These are phyloP conservation scores for Suillus variegatus DNA, from an alignment of 768 basidiomycete genomes.

Conservation along the genomic window DNA sequence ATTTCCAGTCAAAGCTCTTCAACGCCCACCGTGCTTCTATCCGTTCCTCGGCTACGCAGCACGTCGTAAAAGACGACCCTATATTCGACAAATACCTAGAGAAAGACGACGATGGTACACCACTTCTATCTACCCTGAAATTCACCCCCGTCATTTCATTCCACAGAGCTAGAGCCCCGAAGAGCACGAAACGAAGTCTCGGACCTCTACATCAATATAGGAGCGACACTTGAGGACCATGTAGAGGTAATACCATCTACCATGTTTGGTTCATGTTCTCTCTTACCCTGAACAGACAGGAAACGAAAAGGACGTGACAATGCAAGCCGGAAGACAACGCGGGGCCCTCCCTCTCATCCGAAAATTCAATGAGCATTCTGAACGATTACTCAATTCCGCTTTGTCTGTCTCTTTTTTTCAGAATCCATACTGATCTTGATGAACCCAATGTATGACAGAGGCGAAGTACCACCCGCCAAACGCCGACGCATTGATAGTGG, in stretches of 20 bases:
- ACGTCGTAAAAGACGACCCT: constrained; percentile 85
- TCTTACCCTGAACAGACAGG: constrained; percentile 58
- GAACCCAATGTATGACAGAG: constrained; percentile 35
- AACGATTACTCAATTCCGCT: constrained; percentile 80
- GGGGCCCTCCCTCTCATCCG: constrained; percentile 90
- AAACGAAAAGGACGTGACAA: constrained; percentile 88
- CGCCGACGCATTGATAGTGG: constrained; percentile 51
- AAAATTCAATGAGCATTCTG: constrained; percentile 97
- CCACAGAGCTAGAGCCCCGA: constrained; percentile 75
- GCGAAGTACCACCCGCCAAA: constrained; percentile 59
- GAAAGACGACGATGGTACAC: constrained; percentile 86
- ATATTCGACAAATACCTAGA: constrained; percentile 98
- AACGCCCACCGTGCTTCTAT: constrained; percentile 94
- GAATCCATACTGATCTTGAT: constrained; percentile 1
- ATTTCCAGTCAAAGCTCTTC: constrained; percentile 95
- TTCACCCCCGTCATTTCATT: neutral
- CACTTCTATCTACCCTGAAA: neutral
- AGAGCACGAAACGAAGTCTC: constrained; percentile 64
- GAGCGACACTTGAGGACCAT: constrained; percentile 90
- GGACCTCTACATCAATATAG: constrained; percentile 81
- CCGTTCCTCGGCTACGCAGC: constrained; percentile 79
- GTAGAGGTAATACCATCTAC: constrained; percentile 56
- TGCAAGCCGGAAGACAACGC: constrained; percentile 91
- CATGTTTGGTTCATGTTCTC: constrained; percentile 1
- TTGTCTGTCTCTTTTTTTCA: constrained; percentile 45